Evolutionary conservation across 2,329 filamentous ascomycete species (phyloP).

Genomic region (Aspergillus costaricaensis): DNA sequence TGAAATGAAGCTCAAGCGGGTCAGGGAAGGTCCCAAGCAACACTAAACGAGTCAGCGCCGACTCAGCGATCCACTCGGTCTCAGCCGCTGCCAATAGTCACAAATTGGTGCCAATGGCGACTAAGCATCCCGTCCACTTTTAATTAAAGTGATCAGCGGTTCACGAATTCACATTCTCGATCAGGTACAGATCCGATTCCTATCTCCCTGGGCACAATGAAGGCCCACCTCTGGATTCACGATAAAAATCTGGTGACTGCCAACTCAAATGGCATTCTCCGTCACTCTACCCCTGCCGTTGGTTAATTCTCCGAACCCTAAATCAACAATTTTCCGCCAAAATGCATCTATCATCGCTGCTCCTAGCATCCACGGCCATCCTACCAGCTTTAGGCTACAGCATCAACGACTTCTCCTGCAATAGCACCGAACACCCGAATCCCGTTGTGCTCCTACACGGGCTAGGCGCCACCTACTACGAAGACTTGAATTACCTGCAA

Average conservation of each 20-base stretch:
- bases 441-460: conserved; percentile 41
- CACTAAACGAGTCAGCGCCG: neutral
- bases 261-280: neutral
- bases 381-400: conserved; percentile 19
- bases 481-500: conserved; percentile 41
- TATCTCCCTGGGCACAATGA: neutral
- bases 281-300: neutral
- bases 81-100: neutral
- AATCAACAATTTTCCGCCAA: neutral
- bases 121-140: neutral
- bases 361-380: conserved; percentile 9
- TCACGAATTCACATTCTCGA: neutral
- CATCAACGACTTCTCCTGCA: conserved; percentile 41
- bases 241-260: neutral
- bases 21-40: neutral
- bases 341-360: conserved; percentile 23
- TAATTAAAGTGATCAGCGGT: neutral
- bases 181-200: neutral
- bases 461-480: conserved; percentile 41
- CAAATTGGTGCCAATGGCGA: neutral
- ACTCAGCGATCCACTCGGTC: neutral
- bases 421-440: conserved; percentile 29
- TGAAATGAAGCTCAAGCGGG: neutral
- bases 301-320: neutral
- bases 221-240: neutral